A percentile compares a stretch with the other conserved stretches of the same genome.
phyloP scores from a whole-genome alignment of 1,139 yeast species.

The Scheffersomyces parashehatae region DNA sequence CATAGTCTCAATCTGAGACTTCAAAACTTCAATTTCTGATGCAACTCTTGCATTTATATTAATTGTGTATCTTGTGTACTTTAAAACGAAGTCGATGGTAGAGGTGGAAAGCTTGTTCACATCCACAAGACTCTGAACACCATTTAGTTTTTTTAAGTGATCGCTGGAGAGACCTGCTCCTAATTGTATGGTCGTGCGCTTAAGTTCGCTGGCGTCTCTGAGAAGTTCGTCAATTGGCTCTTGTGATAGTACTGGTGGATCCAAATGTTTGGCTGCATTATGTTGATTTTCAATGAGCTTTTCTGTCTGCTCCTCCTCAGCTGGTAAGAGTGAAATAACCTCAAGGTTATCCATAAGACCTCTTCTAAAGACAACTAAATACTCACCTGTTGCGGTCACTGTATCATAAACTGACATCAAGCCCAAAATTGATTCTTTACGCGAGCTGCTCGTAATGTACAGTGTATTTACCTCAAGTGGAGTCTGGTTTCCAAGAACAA shows the following conservation, averaged over 20 bases:
- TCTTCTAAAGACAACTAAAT: conserved; percentile 6
- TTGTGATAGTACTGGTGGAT: conserved; percentile 3
- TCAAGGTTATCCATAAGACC: conserved; percentile 12
- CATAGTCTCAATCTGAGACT: conserved; percentile 22
- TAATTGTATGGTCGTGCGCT: no score
- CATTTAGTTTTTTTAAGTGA: not conserved
- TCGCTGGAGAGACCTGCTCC: not conserved
- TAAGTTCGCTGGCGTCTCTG: not conserved
- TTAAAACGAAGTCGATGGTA: conserved; percentile 17
- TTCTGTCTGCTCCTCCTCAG: not conserved
- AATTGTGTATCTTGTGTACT: conserved; percentile 20
- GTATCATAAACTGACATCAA: conserved; percentile 1
- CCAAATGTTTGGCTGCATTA: not conserved
- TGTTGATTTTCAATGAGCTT: not conserved
- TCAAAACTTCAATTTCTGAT: conserved; percentile 23
- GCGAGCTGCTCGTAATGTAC: not conserved
- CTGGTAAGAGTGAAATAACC: conserved; percentile 8
- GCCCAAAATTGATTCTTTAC: not conserved
- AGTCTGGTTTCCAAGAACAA: not conserved
- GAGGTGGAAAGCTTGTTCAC: conserved; percentile 22
- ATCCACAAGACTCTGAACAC: not conserved
- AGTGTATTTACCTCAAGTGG: not conserved
- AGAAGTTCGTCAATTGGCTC: conserved; percentile 16
- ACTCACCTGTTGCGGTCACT: conserved; percentile 3
- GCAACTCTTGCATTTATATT: conserved; percentile 24